phyloP scores from a whole-genome alignment of 2,329 filamentous ascomycete genomes.

The Trichoderma atrobrunneum region DNA sequence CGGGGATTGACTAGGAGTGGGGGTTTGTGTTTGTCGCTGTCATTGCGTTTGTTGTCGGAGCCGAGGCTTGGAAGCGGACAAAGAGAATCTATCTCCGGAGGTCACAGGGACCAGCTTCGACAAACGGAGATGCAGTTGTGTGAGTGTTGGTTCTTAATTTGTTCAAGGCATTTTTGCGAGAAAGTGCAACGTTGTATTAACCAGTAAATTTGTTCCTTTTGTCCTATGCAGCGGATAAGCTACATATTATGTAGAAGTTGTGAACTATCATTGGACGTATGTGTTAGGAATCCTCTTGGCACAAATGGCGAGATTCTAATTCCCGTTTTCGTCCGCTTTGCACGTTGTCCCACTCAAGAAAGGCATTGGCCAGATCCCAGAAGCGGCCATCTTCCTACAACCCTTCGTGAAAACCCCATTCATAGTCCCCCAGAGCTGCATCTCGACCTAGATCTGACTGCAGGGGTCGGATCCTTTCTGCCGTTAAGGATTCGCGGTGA shows the following conservation, averaged over 20 bases:
- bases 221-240: not conserved
- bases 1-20: slow-evolving; percentile 67
- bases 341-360: not conserved
- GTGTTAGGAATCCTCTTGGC: not conserved
- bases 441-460: not conserved
- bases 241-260: not conserved
- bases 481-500: not conserved
- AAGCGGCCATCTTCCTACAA: not conserved
- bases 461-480: not conserved
- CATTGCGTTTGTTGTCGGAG: slow-evolving; percentile 60
- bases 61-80: slow-evolving; percentile 65
- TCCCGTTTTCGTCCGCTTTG: no score
- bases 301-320: not conserved
- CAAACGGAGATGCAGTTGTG: not conserved
- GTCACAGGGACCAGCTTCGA: not conserved
- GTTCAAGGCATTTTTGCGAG: not conserved
- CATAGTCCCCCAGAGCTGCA: not conserved
- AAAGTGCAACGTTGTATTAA: not conserved
- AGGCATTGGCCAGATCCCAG: not conserved
- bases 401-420: not conserved
- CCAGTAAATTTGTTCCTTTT: not conserved
- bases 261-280: not conserved
- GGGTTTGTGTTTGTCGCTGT: slow-evolving; percentile 61
- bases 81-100: slow-evolving; percentile 57
- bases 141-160: not conserved